A percentile compares a stretch with the other conserved stretches of the same genome.
Evolutionary conservation across 2,329 filamentous ascomycete genomes (phyloP).

Genomic region (Torrubiella hemipterigena): DNA sequence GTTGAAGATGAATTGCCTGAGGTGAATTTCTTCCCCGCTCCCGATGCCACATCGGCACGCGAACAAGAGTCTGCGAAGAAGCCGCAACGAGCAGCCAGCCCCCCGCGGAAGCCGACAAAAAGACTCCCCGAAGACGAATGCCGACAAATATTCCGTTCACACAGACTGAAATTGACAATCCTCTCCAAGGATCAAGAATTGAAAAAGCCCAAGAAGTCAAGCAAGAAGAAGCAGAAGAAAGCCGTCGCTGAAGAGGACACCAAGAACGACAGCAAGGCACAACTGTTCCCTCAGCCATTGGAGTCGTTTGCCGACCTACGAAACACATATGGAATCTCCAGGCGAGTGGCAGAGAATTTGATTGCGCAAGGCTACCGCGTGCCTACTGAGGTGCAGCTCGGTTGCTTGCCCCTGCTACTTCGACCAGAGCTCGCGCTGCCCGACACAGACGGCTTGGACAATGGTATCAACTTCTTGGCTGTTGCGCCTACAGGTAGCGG

Average conservation of each 20-base stretch:
- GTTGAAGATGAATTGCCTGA: constrained; percentile 30
- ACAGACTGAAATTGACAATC: constrained; percentile 75
- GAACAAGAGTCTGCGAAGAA: constrained; percentile 10
- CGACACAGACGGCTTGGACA: constrained; percentile 20
- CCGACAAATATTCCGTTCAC: constrained; percentile 60
- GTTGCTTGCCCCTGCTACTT: constrained; percentile 68
- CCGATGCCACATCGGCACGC: constrained; percentile 12
- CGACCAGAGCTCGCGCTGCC: constrained; percentile 37
- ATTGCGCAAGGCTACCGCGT: constrained; percentile 71
- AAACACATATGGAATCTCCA: constrained; percentile 59
- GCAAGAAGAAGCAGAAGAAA: constrained; percentile 34
- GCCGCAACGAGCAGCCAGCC: constrained; percentile 16
- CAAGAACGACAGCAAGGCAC: constrained; percentile 41
- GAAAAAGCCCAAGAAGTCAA: constrained; percentile 47
- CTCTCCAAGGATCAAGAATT: constrained; percentile 41
- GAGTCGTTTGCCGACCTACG: constrained; percentile 64
- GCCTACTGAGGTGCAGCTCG: constrained; percentile 91
- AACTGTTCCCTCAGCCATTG: constrained; percentile 70
- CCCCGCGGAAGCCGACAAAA: constrained; percentile 13
- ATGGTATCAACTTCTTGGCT: constrained; percentile 62
- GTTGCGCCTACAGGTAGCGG: constrained; percentile 93
- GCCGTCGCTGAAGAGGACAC: constrained; percentile 29
- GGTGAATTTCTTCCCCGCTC: constrained; percentile 46
- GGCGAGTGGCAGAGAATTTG: constrained; percentile 65
- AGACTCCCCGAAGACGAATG: constrained; percentile 57